Percentiles rank a stretch among this genome's conserved stretches.
Conservation (phyloP, 768 basidiomycete genomes). For the Tubosaeta sp. region DNA sequence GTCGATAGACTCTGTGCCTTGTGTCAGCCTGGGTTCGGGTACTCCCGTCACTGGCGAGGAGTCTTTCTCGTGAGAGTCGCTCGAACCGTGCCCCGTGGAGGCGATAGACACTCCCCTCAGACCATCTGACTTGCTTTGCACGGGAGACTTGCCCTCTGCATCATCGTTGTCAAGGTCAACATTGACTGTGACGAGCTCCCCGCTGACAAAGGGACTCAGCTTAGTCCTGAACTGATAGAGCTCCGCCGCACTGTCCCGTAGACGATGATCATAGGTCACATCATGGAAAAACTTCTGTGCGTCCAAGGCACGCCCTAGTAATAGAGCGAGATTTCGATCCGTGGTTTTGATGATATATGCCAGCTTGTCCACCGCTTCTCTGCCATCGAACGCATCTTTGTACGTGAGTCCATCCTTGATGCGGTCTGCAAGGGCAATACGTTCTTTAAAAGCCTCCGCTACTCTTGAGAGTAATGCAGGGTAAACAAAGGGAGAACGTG, state of each 20-base stretch:
- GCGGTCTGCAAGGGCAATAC: conserved; percentile 71
- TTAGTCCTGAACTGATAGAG: conserved; percentile 90
- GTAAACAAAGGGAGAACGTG: conserved; percentile 75
- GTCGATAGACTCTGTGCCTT: conserved; percentile 46
- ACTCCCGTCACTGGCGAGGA: conserved; percentile 25
- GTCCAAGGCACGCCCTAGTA: conserved; percentile 93
- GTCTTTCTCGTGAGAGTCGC: conserved; percentile 34
- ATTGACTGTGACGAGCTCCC: conserved; percentile 47
- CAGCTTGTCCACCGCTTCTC: conserved; percentile 95
- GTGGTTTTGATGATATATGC: conserved; percentile 98
- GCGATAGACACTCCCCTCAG: conserved; percentile 21
- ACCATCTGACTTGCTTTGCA: conserved; percentile 16
- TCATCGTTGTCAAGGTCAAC: conserved; percentile 36
- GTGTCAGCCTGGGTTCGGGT: conserved; percentile 24
- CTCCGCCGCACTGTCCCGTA: conserved; percentile 84
- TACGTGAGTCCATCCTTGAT: conserved; percentile 95
- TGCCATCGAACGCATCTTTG: conserved; percentile 94
- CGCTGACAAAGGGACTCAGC: conserved; percentile 81
- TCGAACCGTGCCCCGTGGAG: conserved; percentile 31
- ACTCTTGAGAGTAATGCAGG: conserved; percentile 95
- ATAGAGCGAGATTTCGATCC: conserved; percentile 89
- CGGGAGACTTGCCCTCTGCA: conserved; percentile 27
- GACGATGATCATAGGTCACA: conserved; percentile 95
- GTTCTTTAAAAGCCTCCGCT: conserved; percentile 86
- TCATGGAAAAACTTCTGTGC: conserved; percentile 99